Conservation (phyloP, 176 grass and related monocot species). For the Eleusine coracana region DNA sequence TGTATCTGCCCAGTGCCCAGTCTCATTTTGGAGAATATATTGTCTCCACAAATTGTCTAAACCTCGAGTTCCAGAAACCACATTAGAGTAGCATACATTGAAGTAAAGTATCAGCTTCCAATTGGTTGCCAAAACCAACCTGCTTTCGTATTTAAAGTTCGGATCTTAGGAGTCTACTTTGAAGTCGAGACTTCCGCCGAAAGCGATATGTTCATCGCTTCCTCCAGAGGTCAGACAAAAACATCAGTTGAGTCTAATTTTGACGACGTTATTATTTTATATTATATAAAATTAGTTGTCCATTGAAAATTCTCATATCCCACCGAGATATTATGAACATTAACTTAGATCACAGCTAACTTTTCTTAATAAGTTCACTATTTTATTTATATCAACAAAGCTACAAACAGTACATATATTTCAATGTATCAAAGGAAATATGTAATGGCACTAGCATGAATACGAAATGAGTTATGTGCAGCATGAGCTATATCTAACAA, state of each 20-base stretch:
- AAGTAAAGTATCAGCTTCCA: slow-evolving; percentile 20
- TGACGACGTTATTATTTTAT: slow-evolving; percentile 29
- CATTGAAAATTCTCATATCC: slow-evolving; percentile 19
- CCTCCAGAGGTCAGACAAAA: slow-evolving; percentile 38
- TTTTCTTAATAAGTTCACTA: not conserved
- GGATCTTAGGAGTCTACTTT: slow-evolving; percentile 17
- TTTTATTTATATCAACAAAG: slow-evolving; percentile 5
- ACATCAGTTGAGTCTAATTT: slow-evolving; percentile 14
- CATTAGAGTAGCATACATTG: not conserved
- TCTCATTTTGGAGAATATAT: not conserved
- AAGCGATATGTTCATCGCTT: slow-evolving; percentile 39
- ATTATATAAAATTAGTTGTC: slow-evolving; percentile 25
- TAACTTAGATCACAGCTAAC: slow-evolving; percentile 26
- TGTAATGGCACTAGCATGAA: not conserved
- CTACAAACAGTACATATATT: not conserved
- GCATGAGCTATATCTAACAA: not conserved
- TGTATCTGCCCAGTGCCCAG: not conserved
- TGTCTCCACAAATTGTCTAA: not conserved
- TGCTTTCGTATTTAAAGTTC: slow-evolving; percentile 19
- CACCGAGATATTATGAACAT: slow-evolving; percentile 37
- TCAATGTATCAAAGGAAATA: slow-evolving; percentile 13
- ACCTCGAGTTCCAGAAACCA: slow-evolving; percentile 11
- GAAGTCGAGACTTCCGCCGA: slow-evolving; percentile 20
- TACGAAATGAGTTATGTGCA: not conserved
- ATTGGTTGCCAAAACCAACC: slow-evolving; percentile 36